A percentile compares a stretch with the other conserved stretches of the same genome.
These are phyloP conservation scores for Scolecobasidium constrictum DNA, from an alignment of 2,329 filamentous ascomycete genomes.

Conservation along the genomic window DNA sequence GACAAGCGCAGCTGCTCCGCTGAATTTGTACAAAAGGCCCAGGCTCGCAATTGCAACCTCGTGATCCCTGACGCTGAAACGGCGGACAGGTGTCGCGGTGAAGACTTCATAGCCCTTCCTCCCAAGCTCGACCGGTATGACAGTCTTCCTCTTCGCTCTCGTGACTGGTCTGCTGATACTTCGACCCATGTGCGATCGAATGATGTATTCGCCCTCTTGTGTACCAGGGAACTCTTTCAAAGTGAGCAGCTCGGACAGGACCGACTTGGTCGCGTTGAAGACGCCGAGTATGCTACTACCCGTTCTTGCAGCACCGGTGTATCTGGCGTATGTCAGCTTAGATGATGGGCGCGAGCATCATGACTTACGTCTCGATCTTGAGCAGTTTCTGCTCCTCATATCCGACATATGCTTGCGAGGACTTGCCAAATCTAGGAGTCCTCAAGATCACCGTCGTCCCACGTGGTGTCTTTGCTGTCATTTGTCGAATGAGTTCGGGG, in stretches of 20 bases:
- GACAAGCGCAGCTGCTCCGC: conserved; percentile 68
- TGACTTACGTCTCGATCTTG: conserved; percentile 71
- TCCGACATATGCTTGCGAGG: conserved; percentile 60
- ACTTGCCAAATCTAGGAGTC: conserved; percentile 63
- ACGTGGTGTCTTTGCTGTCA: conserved; percentile 62
- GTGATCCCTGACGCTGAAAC: conserved; percentile 21
- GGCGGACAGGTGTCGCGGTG: conserved; percentile 56
- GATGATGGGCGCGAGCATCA: no score
- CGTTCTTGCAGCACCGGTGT: conserved; percentile 50
- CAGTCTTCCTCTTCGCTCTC: conserved; percentile 30
- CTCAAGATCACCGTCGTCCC: conserved; percentile 73
- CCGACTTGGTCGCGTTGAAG: conserved; percentile 64
- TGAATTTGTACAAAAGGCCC: conserved; percentile 81
- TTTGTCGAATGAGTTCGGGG: conserved; percentile 61
- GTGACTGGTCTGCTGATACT: conserved; percentile 45
- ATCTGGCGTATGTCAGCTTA: no score
- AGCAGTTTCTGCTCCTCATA: conserved; percentile 66
- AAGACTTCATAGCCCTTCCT: conserved; percentile 70
- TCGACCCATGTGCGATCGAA: conserved; percentile 62
- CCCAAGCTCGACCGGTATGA: conserved; percentile 54
- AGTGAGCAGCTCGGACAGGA: conserved; percentile 57
- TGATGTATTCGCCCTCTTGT: conserved; percentile 50
- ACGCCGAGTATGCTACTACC: conserved; percentile 71
- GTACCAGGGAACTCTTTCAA: conserved; percentile 66
- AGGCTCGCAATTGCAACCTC: conserved; percentile 54